Evolutionary conservation across 306 rosid genomes (phyloP), one percentile per base, ranked within the genome.

Genomic region (Casuarina glauca): DNA sequence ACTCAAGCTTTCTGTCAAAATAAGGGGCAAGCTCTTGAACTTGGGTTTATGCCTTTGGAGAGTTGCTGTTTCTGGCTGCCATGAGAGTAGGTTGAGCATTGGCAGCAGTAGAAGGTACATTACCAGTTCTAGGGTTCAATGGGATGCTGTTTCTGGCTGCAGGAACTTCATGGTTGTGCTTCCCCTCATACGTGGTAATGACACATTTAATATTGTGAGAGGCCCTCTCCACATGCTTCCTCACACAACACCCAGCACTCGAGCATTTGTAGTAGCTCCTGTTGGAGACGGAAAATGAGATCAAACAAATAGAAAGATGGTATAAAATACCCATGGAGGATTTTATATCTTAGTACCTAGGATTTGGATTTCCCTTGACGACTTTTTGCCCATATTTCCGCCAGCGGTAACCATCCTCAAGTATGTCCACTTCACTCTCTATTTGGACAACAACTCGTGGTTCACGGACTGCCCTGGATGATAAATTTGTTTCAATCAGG

Each of bases 231-330:
- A 92, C 96, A 58, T 94, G 98, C 81, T 94, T 94, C 90, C 94
- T 84, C 13, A 94, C 98, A 15, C 35, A 9, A 86, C 98, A 94
- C 41, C 96, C 96, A 36, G 89, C 92, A 82, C 93, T 90, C 1
- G 98, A 89, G 84, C 98, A 94, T 82, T 94, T 94, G 86, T 94
- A 94, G 90, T 94, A 94, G 89, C 98, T 94, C 97, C 98, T 92
- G 69, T 16, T 69, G 70, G 38, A 76, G 57, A 82, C 5, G 38
- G 76, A 66, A 13, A 35, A 46, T 44, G 74, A 76, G 68, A 19
- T 49, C 20, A 53, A 81, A 42, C 52, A 17, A 69, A 38, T 46
- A 46, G 8, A 45, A 71, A 55, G 35, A 58, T 49, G 76, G 60
- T 55, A 48, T 62, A 32, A 48, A 48, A 3, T 13, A 57, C 32